Evolutionary conservation across 495 filamentous ascomycete species (phyloP), one percentile per base, ranked within the genome.

Genomic region (Tuber umbilicatum): DNA sequence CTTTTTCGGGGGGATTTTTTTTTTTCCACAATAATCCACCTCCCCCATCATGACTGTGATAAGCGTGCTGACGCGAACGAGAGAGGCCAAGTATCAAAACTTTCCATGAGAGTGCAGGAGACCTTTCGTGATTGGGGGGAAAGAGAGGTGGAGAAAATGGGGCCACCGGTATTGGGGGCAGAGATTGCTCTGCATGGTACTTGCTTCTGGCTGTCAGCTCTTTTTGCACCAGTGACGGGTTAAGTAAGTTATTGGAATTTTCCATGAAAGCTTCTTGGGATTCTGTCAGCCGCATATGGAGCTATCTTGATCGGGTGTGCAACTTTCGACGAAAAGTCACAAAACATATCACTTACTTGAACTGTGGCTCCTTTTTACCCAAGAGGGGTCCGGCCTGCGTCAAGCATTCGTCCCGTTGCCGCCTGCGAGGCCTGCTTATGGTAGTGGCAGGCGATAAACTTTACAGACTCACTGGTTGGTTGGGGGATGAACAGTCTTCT

Each of bases 381-480:
- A 64, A 64, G 55, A 64, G 55, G 31, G 55, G 55, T 35, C 55
- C 55, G 4, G 14, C 27, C 55, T 64, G 27, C 55, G 27, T 64
- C n/a, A 64, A 64, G 27, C 10, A 64, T 35, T 64, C 55, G 55
- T 35, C 27, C 55, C 55, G 27, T 64, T 64, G 55, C 55, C 55
- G 27, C 55, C 55, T 64, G 55, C 31, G 55, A 35, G 12, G 27
- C 55, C 55, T 31, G 12, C 14, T 64, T 64, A 35, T 12, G 31
- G 55, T 5, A 64, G 55, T 31, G 55, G 27, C 14, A 64, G 27
- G 55, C 55, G 55, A 64, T 35, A 64, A 35, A 31, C 27, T 64
- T 64, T 64, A 50, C 45, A 4, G 38, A 5, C 42, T 78, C 71
- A 70, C 77, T 72, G 73, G 75, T 55, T 79, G 72, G 75, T 78